Evolutionary conservation across 805 yeast species (phyloP), one percentile per base, ranked within the genome.

Genomic region (Cyberlindnera petersonii): DNA sequence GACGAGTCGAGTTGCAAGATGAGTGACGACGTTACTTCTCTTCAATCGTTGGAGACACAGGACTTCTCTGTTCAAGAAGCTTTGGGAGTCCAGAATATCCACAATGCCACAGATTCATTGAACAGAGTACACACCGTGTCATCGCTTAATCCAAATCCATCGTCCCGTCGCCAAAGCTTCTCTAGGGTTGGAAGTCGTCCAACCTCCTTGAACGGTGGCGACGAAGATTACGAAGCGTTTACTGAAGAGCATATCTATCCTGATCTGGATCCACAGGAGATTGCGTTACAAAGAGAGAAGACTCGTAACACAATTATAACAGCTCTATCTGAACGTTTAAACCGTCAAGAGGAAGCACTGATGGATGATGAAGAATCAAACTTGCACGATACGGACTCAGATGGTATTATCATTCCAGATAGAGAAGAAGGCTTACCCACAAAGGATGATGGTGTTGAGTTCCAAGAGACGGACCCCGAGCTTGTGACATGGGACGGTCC

Each of bases 401-500:
- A 24, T 1, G 26, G 33, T 7, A 42, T 24, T 13, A 31, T 26
- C 26, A 27, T 20, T 29, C 56, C 49, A 15, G 50, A 37, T 24
- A 31, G 50, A 23, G 48, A 52, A 44, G 60, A 53, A 23, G 58
- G 49, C 5, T 42, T 61, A 7, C 65, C 64, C 9, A 59, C 64
- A 1, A 36, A 28, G 34, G 50, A 64, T 35, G 72, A 67, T 39
- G 85, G 85, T 20, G 64, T 63, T 8, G 83, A 79, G 50, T 78
- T 72, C 53, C 61, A 63, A 23, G 55, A 58, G 5, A 59, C 76
- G 9, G 86, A 81, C 49, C 86, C 85, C 0, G 85, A 81, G 49
- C 61, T 81, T 33, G 78, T 81, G 9, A 72, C 84, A 2, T 81
- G 86, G 86, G 76, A 77, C 23, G 78, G 79, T 4, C 69, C 67